These are phyloP conservation scores for Neckera pumila DNA, from an alignment of 225 moss, liverwort and hornwort genomes.

Conservation along the genomic window DNA sequence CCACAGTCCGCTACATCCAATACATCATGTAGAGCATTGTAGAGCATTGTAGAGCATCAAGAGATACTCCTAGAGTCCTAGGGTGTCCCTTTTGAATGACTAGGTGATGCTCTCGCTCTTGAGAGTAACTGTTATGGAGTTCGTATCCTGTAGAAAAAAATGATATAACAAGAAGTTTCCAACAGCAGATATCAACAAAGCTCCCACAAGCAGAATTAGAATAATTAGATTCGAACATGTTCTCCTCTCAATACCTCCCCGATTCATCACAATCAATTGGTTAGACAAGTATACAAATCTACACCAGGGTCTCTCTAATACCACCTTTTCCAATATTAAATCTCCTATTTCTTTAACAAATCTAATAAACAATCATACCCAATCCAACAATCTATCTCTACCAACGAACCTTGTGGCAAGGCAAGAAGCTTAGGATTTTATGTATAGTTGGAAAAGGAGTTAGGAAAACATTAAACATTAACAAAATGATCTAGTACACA, in stretches of 20 bases:
- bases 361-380: not conserved
- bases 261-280: not conserved
- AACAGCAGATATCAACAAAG: slow-evolving; percentile 57
- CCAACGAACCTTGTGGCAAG: not conserved
- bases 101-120: not conserved
- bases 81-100: no score
- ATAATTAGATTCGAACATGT: slow-evolving; percentile 67
- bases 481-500: not conserved
- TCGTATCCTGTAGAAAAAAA: not conserved
- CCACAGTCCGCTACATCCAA: no score
- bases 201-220: slow-evolving; percentile 59
- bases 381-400: not conserved
- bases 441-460: not conserved
- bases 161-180: slow-evolving; percentile 70
- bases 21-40: no score
- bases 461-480: not conserved
- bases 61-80: no score
- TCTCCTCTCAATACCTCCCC: slow-evolving; percentile 39
- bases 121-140: not conserved
- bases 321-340: not conserved
- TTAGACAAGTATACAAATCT: not conserved
- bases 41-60: no score
- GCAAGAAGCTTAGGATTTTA: not conserved
- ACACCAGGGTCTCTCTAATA: no score
- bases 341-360: not conserved